Base-by-base conservation (phyloP, 169 alveolate species). In the Eimeria maxima region DNA sequence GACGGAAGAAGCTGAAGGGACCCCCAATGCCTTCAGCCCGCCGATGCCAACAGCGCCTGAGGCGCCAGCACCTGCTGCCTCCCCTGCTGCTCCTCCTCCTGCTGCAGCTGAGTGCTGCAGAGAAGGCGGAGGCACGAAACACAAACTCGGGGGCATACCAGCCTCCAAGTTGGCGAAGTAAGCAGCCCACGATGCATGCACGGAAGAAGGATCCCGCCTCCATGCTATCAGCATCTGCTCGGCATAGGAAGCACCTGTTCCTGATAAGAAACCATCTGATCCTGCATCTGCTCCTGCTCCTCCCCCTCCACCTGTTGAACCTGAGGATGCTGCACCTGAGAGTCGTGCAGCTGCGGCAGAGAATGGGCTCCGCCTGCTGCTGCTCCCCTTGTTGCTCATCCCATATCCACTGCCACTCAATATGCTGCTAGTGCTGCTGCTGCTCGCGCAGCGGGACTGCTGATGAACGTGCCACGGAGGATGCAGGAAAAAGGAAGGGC, bases 181-280 rank as follows among this genome's bases (percentile, higher is more conserved):
- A 29, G 96, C 95, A 13, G 78, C 94, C 98, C 98, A 97, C 6
- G 97, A 95, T 33, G 95, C 90, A 55, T 97, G 98, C 76, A 97
- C 98, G 7, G 97, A 80, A 42, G 55, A 27, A 4, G 96, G 97
- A 80, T 97, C 97, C 55, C 69, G 71, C 53, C 73, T 63, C 98
- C 98, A 97, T 63, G 81, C 65, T n/a, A 78, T 95, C 78, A 90
- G 95, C 98, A 97, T 97, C 76, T 97, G 96, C 90, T 96, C 97
- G 5, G 96, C 88, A 71, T 97, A 97, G 6, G 96, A 44, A 4
- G 93, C 83, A 38, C 74, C 86, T 42, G 92, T 73, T 1, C 95
- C 97, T 24, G 84, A 53, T 38, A 90, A 42, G 50, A 95, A 95
- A 8, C 91, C 53, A 88, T 95, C 97, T 45, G 95, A 60, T 20